phyloP scores from a whole-genome alignment of 2,329 filamentous ascomycete genomes.

The Fusarium nisikadoi region DNA sequence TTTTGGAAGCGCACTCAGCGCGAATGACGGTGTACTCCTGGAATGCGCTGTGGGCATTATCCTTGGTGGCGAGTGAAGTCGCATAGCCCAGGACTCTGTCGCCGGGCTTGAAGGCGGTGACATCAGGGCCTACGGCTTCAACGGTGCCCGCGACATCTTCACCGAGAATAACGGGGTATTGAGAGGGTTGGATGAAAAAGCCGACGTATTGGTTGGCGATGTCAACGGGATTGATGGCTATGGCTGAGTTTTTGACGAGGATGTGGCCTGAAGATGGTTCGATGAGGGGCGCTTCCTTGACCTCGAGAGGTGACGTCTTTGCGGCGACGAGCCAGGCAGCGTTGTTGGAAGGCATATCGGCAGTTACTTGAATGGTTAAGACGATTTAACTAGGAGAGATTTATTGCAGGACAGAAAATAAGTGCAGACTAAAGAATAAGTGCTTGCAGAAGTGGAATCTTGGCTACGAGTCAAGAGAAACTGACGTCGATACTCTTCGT shows the following conservation, averaged over 20 bases:
- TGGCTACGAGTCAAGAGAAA: not conserved
- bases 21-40: slow-evolving; percentile 31
- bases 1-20: slow-evolving; percentile 23
- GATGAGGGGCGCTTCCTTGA: slow-evolving; percentile 25
- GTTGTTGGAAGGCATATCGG: slow-evolving; percentile 21
- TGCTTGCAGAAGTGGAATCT: not conserved
- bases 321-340: slow-evolving; percentile 18
- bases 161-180: slow-evolving; percentile 43
- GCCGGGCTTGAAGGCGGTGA: slow-evolving; percentile 33
- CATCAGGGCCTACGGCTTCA: slow-evolving; percentile 43
- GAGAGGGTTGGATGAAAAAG: not conserved
- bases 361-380: rapidly evolving
- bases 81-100: slow-evolving; percentile 41
- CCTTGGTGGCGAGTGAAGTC: slow-evolving; percentile 48
- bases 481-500: not conserved
- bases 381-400: not conserved
- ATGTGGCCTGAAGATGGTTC: slow-evolving; percentile 22
- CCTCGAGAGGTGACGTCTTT: slow-evolving; percentile 26
- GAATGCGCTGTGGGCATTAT: slow-evolving; percentile 29
- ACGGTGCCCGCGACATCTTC: slow-evolving; percentile 49
- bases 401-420: not conserved
- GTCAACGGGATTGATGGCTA: slow-evolving; percentile 49
- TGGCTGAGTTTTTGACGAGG: slow-evolving; percentile 45
- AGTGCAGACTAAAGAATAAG: not conserved
- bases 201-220: slow-evolving; percentile 37